Evolutionary conservation across 2,329 filamentous ascomycete genomes (phyloP), one percentile per base, ranked within the genome.

Genomic region (Torrubiellomyces zombiae): DNA sequence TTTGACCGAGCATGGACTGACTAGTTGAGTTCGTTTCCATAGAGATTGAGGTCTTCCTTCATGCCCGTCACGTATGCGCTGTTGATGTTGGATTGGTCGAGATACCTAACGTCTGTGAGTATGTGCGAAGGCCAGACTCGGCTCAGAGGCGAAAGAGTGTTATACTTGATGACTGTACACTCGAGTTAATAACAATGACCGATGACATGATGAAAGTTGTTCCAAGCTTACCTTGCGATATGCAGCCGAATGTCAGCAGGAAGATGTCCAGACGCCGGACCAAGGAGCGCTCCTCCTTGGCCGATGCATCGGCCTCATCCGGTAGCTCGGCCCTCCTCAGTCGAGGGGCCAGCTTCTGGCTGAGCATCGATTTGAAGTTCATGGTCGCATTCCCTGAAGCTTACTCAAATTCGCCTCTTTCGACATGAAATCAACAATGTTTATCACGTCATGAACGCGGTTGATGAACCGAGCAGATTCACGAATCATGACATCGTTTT

Each of bases 31-130:
- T 36, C 28, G 13, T 34, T 32, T 3, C 52, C 50, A 23, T 57
- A 52, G 23, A 69, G 49, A 1, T 46, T 38, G 1, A 67, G 43
- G 23, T 64, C 60, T 32, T 64, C 58, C 36, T 64, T 54, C 58
- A 47, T 48, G 12, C 43, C 43, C 6, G 34, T 48, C 2, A 53
- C 47, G 25, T 48, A 54, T 10, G 50, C 50, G 33, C 51, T 53
- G 15, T 29, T 37, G 7, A 37, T 36, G 16, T 34, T 29, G 26
- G 37, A 41, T 26, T 43, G 42, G 26, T 45, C 43, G 2, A 49
- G 32, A 17, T 42, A 45, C 25, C 36, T 58, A 53, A 7, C 52
- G 51, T 35, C 55, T 55, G 30, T 14, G 11, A 12, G 21, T 13
- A 11, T 12, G 16, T 6, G n/a, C 11, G 18, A 9, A 2, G n/a